Percentiles rank a stretch among this genome's conserved stretches.
phyloP scores from a whole-genome alignment of 2,329 filamentous ascomycete species.

The Aureobasidium melanogenum region DNA sequence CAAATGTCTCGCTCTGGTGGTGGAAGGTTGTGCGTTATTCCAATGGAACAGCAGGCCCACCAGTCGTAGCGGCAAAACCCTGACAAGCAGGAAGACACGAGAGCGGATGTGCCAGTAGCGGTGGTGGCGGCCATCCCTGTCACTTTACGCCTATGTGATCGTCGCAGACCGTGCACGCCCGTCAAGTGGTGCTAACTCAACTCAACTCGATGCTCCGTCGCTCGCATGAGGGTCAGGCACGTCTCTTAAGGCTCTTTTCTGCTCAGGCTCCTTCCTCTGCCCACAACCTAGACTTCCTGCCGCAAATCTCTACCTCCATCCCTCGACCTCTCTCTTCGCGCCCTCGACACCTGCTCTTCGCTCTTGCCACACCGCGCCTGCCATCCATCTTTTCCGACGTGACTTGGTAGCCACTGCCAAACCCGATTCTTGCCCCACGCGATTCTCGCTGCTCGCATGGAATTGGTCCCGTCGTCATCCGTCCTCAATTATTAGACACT shows the following conservation, averaged over 20 bases:
- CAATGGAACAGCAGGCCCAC: neutral
- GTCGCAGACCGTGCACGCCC: slow-evolving; percentile 2
- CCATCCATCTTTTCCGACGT: neutral
- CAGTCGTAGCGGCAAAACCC: slow-evolving; percentile 1
- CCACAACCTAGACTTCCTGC: slow-evolving; percentile 4
- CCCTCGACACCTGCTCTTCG: neutral
- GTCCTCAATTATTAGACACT: neutral
- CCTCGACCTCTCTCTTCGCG: neutral
- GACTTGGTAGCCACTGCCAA: neutral
- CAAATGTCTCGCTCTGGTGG: neutral
- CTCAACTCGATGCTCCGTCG: neutral
- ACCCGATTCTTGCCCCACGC: neutral
- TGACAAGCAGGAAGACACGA: slow-evolving; percentile 10
- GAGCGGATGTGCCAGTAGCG: neutral
- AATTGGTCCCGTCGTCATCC: neutral
- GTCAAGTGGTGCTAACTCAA: slow-evolving; percentile 1
- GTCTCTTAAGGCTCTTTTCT: neutral
- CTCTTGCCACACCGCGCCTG: neutral
- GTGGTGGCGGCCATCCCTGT: slow-evolving; percentile 10
- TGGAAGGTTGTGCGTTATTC: slow-evolving; percentile 1
- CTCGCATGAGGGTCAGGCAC: neutral
- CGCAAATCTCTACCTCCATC: neutral
- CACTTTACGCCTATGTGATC: slow-evolving; percentile 5
- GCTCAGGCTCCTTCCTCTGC: neutral
- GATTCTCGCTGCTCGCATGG: neutral